Conservation (phyloP, 495 filamentous ascomycete species). For the Podospora pseudocomata region DNA sequence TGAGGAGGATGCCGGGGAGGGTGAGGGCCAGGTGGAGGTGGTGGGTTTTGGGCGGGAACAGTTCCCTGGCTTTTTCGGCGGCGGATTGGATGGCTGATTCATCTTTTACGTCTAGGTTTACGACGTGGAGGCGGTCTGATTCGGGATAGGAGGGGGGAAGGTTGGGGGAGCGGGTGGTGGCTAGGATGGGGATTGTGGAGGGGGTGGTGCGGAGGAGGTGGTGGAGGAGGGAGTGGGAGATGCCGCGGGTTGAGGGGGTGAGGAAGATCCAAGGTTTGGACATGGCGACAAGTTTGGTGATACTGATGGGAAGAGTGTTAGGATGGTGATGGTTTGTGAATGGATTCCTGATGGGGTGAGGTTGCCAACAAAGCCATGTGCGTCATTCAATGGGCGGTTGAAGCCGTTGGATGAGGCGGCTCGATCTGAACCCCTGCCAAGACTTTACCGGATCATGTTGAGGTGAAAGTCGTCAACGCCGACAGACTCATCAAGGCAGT, state of each 20-base stretch:
- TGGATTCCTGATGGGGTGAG: background rate
- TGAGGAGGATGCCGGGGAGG: conserved; percentile 63
- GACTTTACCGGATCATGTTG: background rate
- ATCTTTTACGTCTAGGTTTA: conserved; percentile 38
- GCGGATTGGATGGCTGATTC: conserved; percentile 49
- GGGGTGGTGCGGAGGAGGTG: conserved; percentile 57
- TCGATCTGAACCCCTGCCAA: conserved; percentile 8
- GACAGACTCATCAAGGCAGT: background rate
- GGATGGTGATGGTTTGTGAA: background rate
- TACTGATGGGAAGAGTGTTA: background rate
- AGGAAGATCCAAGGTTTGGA: conserved; percentile 42
- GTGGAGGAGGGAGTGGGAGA: conserved; percentile 67
- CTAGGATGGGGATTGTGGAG: conserved; percentile 62
- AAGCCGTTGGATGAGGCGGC: background rate
- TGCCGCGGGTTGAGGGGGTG: conserved; percentile 58
- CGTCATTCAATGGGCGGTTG: background rate
- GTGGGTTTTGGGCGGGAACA: conserved; percentile 47
- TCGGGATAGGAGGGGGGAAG: conserved; percentile 15
- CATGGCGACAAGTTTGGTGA: conserved; percentile 19
- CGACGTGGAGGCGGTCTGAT: conserved; percentile 26
- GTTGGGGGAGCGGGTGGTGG: conserved; percentile 58
- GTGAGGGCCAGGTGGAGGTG: conserved; percentile 67
- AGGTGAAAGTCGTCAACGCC: background rate
- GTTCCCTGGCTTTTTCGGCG: conserved; percentile 33
- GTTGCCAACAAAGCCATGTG: background rate